Evolutionary conservation across 352 stramenopile species (phyloP).

Genomic region (Phytophthora macrochlamydospora): DNA sequence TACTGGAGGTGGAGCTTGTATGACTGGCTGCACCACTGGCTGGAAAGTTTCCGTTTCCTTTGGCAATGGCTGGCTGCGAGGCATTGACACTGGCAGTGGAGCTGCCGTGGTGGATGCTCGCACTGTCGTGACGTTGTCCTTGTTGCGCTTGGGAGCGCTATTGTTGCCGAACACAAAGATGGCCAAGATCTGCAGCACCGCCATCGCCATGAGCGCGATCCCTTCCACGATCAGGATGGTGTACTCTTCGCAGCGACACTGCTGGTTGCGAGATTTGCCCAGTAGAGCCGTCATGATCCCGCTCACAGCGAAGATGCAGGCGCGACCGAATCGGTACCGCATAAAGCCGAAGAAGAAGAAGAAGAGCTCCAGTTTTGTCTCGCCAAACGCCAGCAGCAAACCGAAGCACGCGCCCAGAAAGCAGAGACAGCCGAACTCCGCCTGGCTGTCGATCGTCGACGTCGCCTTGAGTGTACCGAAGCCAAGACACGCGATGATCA

Average conservation of each 20-base stretch:
- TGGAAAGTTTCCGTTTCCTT: constrained; percentile 19
- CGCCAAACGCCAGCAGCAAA: constrained; percentile 56
- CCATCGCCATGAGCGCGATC: constrained; percentile 52
- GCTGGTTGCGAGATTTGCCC: constrained; percentile 57
- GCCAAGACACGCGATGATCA: constrained; percentile 51
- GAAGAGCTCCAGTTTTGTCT: constrained; percentile 66
- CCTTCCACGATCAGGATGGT: constrained; percentile 61
- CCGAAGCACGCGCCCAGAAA: constrained; percentile 76
- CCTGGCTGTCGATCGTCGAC: constrained; percentile 45
- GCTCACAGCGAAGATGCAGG: constrained; percentile 56
- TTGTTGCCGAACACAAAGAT: constrained; percentile 66
- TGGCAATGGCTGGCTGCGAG: constrained; percentile 6
- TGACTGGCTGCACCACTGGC: constrained; percentile 30
- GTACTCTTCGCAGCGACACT: constrained; percentile 58
- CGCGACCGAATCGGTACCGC: constrained; percentile 69
- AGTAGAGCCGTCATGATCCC: constrained; percentile 69
- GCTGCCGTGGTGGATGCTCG: constrained; percentile 3
- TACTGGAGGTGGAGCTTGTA: not conserved
- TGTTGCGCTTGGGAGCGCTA: constrained; percentile 20
- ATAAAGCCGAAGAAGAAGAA: constrained; percentile 87
- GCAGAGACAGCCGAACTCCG: constrained; percentile 75
- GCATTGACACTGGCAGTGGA: constrained; percentile 2
- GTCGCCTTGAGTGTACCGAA: constrained; percentile 54
- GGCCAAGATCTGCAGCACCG: constrained; percentile 45
- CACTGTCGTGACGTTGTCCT: constrained; percentile 5